Evolutionary conservation across 176 grass and related monocot genomes (phyloP).

Genomic region (Echinochloa phyllopogon): DNA sequence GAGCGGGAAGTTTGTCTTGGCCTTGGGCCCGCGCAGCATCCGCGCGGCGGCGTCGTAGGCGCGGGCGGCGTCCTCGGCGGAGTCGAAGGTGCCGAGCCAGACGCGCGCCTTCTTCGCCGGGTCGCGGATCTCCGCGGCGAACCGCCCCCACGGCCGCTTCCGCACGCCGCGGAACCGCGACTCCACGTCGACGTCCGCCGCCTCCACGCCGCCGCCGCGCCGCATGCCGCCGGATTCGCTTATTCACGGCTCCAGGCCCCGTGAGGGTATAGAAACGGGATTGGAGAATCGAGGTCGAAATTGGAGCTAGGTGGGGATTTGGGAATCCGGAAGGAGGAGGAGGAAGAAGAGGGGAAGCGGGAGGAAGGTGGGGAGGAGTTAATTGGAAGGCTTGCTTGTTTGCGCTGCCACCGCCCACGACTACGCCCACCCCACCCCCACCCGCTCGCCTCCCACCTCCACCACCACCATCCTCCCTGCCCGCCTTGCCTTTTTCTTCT

Average conservation of each 20-base stretch:
- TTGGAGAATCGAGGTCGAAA: not conserved
- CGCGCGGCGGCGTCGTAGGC: conserved; percentile 75
- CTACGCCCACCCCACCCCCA: conserved; percentile 24
- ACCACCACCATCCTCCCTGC: not conserved
- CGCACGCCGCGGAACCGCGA: conserved; percentile 75
- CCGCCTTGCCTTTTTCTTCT: not conserved
- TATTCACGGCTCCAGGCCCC: not conserved
- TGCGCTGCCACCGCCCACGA: conserved; percentile 56
- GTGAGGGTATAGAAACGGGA: not conserved
- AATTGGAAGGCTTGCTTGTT: conserved; percentile 55
- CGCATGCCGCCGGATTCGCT: conserved; percentile 28
- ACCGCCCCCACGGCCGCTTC: conserved; percentile 79
- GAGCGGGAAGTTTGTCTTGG: conserved; percentile 76
- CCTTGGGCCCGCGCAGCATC: conserved; percentile 65
- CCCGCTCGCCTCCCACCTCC: conserved; percentile 34
- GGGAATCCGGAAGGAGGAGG: not conserved
- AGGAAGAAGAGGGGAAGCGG: not conserved
- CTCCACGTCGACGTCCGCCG: conserved; percentile 20
- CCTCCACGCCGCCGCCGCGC: conserved; percentile 33
- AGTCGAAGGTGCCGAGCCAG: conserved; percentile 82
- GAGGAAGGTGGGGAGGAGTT: conserved; percentile 45
- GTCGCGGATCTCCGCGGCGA: conserved; percentile 86
- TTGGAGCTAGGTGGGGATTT: not conserved
- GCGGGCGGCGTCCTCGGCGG: conserved; percentile 69
- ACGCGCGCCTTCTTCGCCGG: conserved; percentile 72